These are phyloP conservation scores for Peronospora destructor DNA, from an alignment of 352 stramenopile genomes.

Conservation along the genomic window DNA sequence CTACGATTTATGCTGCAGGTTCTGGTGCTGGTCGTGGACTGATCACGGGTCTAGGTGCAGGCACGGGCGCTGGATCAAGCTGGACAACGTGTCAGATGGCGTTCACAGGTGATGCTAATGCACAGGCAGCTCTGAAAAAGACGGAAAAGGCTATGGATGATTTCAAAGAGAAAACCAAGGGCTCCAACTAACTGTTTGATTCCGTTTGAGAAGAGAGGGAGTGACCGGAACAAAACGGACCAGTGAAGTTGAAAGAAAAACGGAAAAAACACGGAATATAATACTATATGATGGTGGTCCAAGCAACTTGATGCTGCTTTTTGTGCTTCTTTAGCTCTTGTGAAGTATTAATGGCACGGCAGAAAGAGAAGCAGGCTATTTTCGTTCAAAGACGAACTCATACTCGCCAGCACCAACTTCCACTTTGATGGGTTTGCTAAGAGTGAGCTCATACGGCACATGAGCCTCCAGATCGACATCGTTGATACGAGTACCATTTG, in stretches of 20 bases:
- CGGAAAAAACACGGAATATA: slow-evolving; percentile 32
- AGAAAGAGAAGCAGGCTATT: not conserved
- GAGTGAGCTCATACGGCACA: slow-evolving; percentile 40
- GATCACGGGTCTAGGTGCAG: slow-evolving; percentile 66
- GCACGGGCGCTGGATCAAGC: slow-evolving; percentile 63
- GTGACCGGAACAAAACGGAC: slow-evolving; percentile 5
- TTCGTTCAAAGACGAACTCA: slow-evolving; percentile 46
- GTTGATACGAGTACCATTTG: slow-evolving; percentile 72
- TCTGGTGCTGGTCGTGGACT: slow-evolving; percentile 52
- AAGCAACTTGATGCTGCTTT: slow-evolving; percentile 11
- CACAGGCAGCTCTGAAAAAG: slow-evolving; percentile 62
- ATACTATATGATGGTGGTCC: slow-evolving; percentile 39
- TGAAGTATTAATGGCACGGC: not conserved
- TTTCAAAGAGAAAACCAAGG: slow-evolving; percentile 52
- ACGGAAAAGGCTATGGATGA: slow-evolving; percentile 69
- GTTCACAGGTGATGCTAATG: slow-evolving; percentile 63
- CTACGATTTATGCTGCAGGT: slow-evolving; percentile 28
- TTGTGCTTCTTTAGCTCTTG: slow-evolving; percentile 11
- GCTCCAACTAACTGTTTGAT: slow-evolving; percentile 23
- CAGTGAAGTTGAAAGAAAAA: not conserved
- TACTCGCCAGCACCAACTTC: slow-evolving; percentile 50
- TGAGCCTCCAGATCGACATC: slow-evolving; percentile 40
- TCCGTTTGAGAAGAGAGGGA: slow-evolving; percentile 4
- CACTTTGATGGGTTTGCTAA: slow-evolving; percentile 39
- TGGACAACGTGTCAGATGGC: slow-evolving; percentile 83